Percentiles rank a stretch among this genome's conserved stretches.
Evolutionary conservation across 371 early-diverging fungal species (phyloP).

Genomic region (Mucor circinelloides): DNA sequence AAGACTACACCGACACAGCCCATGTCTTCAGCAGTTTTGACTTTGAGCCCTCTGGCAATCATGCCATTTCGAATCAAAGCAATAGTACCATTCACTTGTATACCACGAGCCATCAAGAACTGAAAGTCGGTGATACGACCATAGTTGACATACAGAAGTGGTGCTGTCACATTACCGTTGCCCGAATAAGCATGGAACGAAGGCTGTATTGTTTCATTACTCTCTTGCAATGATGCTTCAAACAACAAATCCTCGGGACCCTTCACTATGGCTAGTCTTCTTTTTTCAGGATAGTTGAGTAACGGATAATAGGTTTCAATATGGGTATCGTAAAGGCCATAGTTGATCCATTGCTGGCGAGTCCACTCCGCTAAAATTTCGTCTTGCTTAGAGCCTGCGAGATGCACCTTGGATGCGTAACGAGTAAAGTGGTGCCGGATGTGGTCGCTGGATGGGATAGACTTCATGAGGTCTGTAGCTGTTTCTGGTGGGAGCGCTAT

Average conservation of each 20-base stretch:
- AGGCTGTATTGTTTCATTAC: constrained; percentile 42
- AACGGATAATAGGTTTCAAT: constrained; percentile 62
- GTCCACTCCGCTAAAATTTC: constrained; percentile 57
- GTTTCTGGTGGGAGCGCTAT: constrained; percentile 5
- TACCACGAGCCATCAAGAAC: constrained; percentile 36
- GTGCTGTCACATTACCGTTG: constrained; percentile 61
- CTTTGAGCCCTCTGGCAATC: constrained; percentile 63
- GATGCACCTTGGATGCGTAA: constrained; percentile 52
- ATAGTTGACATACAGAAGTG: constrained; percentile 70
- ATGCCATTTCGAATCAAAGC: constrained; percentile 65
- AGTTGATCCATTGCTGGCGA: constrained; percentile 45
- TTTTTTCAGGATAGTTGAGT: constrained; percentile 58
- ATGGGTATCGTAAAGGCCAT: constrained; percentile 50
- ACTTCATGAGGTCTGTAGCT: constrained; percentile 19
- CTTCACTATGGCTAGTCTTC: constrained; percentile 54
- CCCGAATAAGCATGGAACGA: constrained; percentile 68
- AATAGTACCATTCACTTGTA: constrained; percentile 56
- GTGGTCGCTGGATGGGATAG: constrained; percentile 29
- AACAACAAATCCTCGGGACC: constrained; percentile 44
- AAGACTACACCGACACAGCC: constrained; percentile 63
- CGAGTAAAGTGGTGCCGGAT: constrained; percentile 23
- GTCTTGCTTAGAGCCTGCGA: constrained; percentile 54
- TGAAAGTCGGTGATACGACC: constrained; percentile 63
- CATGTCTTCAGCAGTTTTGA: constrained; percentile 59
- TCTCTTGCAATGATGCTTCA: constrained; percentile 47